Evolutionary conservation across 306 rosid species (phyloP).

Genomic region (Cicer chorassanicum): DNA sequence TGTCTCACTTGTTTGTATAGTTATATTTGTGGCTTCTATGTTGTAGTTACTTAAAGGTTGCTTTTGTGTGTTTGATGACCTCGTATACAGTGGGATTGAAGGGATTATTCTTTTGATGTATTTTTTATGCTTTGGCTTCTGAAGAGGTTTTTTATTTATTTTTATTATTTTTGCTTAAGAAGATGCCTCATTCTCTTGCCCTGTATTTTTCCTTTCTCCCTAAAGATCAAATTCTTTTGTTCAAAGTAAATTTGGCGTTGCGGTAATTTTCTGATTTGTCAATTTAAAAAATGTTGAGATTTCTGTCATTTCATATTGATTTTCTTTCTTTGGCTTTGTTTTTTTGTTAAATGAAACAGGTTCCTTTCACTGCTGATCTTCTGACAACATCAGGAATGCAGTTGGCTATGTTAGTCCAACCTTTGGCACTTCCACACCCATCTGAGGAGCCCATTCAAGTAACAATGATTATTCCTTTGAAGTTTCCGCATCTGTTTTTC

Average conservation of each 20-base stretch:
- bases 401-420: conserved; percentile 93
- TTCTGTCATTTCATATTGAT: conserved; percentile 38
- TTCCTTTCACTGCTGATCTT: conserved; percentile 91
- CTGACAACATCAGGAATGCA: conserved; percentile 97
- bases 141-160: background rate
- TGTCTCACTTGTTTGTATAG: conserved; percentile 39
- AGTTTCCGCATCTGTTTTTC: conserved; percentile 35
- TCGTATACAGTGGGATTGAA: conserved; percentile 6
- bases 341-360: conserved; percentile 57
- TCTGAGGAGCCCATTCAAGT: conserved; percentile 98
- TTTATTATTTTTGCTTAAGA: conserved; percentile 3
- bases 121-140: conserved; percentile 39
- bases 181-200: background rate
- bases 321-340: conserved; percentile 37
- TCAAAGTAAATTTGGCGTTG: conserved; percentile 35
- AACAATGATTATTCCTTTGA: conserved; percentile 37
- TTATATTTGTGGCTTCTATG: conserved; percentile 31
- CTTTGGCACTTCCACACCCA: conserved; percentile 94
- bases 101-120: conserved; percentile 22
- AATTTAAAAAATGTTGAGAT: conserved; percentile 34
- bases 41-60: conserved; percentile 29
- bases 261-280: conserved; percentile 26
- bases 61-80: conserved; percentile 12
- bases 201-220: conserved; percentile 31
- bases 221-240: background rate